Base-by-base conservation (phyloP, 805 yeast genomes). In the Tetrapisispora pingtungensis region DNA sequence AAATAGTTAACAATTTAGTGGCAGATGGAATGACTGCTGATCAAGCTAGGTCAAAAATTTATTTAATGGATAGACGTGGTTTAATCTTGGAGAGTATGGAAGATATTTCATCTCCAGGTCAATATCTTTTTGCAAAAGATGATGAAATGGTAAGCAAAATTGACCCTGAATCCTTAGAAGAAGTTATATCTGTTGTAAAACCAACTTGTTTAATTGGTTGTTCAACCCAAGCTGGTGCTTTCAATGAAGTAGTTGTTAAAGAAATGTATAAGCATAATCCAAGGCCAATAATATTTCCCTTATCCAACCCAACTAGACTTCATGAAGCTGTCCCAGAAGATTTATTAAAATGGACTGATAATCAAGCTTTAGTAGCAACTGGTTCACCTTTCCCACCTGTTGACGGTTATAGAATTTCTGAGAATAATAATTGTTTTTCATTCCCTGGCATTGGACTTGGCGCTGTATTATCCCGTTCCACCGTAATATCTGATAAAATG, bases 381-480 rank as follows among this genome's bases (percentile, higher is more conserved):
- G 97, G 97, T 20, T 90, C 97, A n/a, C 97, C 97, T 34, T 93
- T 93, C 74, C 77, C 76, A 52, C 95, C 96, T n/a, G 97, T 90
- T 38, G 75, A 88, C 52, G 97, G 96, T 15, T 80, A 80, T 65
- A 80, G 74, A 47, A 88, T 90, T 51, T 85, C 96, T 12, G 97
- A 90, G 63, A 90, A 90, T 73, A 90, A 90, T 72, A 90, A 90
- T 73, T 89, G 97, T 71, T 87, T 89, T 70, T 79, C 96, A 0
- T 90, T 90, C 84, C 97, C 98, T 28, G 98, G 97, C 61, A 88
- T 90, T 55, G 98, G 97, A 39, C 72, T 90, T 43, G 97, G 97
- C 55, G 94, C 97, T 1, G 95, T 88, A 22, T 73, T 90, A 42
- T 77, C 95, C 3, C 78, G 97, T 65, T 81, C 96, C 37, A 74